Evolutionary conservation across 805 yeast species (phyloP).

Genomic region (Yarrowia sp.): DNA sequence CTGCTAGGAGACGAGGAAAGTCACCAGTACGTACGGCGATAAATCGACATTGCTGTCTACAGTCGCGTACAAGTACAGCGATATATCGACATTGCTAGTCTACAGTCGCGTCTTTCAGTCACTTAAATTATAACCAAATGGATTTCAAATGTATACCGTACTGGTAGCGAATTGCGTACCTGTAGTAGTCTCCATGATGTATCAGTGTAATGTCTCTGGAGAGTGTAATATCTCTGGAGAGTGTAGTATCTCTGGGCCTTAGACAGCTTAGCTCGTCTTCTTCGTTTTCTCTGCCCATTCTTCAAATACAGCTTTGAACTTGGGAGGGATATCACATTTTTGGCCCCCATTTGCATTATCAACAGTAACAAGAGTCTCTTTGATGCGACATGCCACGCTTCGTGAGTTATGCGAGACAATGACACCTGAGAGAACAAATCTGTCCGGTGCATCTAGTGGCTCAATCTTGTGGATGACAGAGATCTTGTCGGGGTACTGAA

Average conservation of each 20-base stretch:
- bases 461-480: slow-evolving; percentile 11
- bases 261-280: no score
- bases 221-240: no score
- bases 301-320: not conserved
- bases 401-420: not conserved
- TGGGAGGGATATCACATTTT: slow-evolving; percentile 1
- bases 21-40: no score
- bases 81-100: no score
- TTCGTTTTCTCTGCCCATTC: not conserved
- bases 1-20: no score
- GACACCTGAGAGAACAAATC: not conserved
- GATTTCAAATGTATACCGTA: not conserved
- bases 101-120: not conserved
- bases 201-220: no score
- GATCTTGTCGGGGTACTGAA: not conserved
- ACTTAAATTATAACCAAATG: not conserved
- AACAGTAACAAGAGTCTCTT: not conserved
- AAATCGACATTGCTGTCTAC: no score
- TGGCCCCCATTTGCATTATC: not conserved
- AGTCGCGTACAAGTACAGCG: no score
- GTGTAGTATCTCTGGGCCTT: no score
- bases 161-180: not conserved
- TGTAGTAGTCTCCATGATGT: no score
- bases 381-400: not conserved
- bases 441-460: not conserved